These are phyloP conservation scores for Periconia macrospinosa DNA, from an alignment of 2,329 filamentous ascomycete genomes.

Conservation along the genomic window DNA sequence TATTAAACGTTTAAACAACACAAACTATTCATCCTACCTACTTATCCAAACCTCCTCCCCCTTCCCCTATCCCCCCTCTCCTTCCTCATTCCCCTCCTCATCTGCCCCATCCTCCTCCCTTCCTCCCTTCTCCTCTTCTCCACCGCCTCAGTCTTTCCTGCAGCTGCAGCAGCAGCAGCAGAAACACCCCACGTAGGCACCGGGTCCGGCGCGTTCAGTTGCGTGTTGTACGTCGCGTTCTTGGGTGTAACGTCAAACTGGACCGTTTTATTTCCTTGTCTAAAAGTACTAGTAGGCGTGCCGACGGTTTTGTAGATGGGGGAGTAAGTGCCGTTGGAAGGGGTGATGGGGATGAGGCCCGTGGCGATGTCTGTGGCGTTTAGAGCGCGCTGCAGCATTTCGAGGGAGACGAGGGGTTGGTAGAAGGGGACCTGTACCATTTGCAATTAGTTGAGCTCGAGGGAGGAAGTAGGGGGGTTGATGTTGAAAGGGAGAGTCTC, in stretches of 20 bases:
- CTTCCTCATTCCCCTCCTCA: slow-evolving; percentile 22
- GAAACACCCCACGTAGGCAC: slow-evolving; percentile 29
- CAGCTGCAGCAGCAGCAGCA: too few species aligned
- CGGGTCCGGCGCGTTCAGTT: slow-evolving; percentile 46
- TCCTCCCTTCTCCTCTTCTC: slow-evolving; percentile 12
- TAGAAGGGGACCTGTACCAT: slow-evolving; percentile 53
- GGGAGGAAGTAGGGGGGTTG: too few species aligned
- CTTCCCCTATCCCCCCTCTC: slow-evolving; percentile 16
- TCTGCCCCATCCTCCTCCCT: not conserved
- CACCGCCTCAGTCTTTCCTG: not conserved
- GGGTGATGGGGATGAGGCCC: slow-evolving; percentile 37
- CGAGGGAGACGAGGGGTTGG: slow-evolving; percentile 54
- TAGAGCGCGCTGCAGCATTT: slow-evolving; percentile 55
- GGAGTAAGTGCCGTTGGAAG: not conserved
- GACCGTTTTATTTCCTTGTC: slow-evolving; percentile 51
- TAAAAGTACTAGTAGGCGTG: slow-evolving; percentile 39
- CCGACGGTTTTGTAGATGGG: slow-evolving; percentile 37
- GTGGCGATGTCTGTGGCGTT: slow-evolving; percentile 55
- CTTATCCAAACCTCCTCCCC: slow-evolving; percentile 3
- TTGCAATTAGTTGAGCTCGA: too few species aligned
- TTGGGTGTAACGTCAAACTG: slow-evolving; percentile 46
- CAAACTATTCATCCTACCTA: too few species aligned
- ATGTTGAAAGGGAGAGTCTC: too few species aligned
- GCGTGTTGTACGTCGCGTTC: slow-evolving; percentile 54
- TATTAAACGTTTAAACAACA: too few species aligned